Evolutionary conservation across 805 yeast species (phyloP).

Genomic region (Ogataea paraovalis): DNA sequence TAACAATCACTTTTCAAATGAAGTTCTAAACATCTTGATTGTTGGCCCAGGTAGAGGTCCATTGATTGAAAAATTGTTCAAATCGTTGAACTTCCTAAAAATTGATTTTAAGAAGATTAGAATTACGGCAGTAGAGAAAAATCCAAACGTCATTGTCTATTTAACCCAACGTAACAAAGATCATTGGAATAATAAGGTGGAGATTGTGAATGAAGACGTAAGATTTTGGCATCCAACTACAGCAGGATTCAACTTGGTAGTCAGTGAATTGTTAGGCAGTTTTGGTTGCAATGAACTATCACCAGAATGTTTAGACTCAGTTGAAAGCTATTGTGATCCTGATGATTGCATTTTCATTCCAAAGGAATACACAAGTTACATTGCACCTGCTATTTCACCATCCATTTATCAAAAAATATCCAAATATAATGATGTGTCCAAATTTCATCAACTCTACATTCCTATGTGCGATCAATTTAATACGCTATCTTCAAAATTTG

Average conservation of each 20-base stretch:
- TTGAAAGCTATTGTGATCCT: slow-evolving; percentile 40
- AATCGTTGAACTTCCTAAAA: slow-evolving; percentile 35
- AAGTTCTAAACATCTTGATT: slow-evolving; percentile 43
- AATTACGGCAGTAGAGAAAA: slow-evolving; percentile 70
- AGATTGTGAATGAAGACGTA: slow-evolving; percentile 55
- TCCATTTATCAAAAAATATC: slow-evolving; percentile 37
- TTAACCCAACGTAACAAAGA: slow-evolving; percentile 45
- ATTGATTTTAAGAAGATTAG: slow-evolving; percentile 22
- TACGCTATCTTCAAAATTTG: slow-evolving; percentile 41
- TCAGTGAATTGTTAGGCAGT: slow-evolving; percentile 84
- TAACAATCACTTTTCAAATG: neutral
- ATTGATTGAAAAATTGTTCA: slow-evolving; percentile 51
- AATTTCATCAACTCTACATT: slow-evolving; percentile 25
- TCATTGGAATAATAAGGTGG: slow-evolving; percentile 51
- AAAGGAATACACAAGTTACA: slow-evolving; percentile 48
- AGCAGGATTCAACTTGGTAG: slow-evolving; percentile 49
- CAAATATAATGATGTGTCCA: slow-evolving; percentile 6
- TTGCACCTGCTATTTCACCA: slow-evolving; percentile 69
- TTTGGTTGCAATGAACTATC: slow-evolving; percentile 89
- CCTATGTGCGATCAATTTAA: slow-evolving; percentile 34
- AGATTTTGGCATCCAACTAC: slow-evolving; percentile 40
- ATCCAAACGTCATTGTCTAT: slow-evolving; percentile 52
- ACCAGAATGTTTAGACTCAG: slow-evolving; percentile 68
- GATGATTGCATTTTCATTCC: slow-evolving; percentile 59
- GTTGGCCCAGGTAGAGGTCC: slow-evolving; percentile 93